Evolutionary conservation across 75 land plant genomes (phyloP).

Genomic region (Larix kaempferi): DNA sequence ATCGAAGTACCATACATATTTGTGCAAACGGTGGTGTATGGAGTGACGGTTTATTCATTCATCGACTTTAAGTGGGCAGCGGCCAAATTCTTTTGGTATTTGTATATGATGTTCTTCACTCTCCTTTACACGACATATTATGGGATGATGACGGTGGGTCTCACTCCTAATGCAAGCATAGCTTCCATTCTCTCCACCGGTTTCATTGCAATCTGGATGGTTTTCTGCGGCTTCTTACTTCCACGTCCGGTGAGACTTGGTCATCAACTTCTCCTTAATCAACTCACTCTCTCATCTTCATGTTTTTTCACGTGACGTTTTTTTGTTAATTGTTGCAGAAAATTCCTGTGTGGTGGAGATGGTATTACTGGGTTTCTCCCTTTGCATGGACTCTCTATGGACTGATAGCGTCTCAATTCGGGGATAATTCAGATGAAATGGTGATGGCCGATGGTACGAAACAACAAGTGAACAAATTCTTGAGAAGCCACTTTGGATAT

Average conservation of each 20-base stretch:
- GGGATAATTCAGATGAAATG: constrained; percentile 9
- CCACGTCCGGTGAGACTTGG: constrained; percentile 59
- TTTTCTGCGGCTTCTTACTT: constrained; percentile 86
- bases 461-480: constrained; percentile 1
- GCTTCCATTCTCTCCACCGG: constrained; percentile 70
- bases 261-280: too few species aligned
- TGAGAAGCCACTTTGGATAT: constrained; percentile 16
- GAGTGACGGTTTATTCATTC: constrained; percentile 63
- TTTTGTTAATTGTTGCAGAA: constrained; percentile 19
- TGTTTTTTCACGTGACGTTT: too few species aligned
- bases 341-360: constrained; percentile 55
- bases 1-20: constrained; percentile 77
- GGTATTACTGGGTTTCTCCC: constrained; percentile 53
- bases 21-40: constrained; percentile 50
- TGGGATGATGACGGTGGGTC: constrained; percentile 82
- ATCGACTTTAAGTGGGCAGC: constrained; percentile 74
- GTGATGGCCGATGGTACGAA: constrained; percentile 1
- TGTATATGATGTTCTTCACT: constrained; percentile 65
- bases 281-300: too few species aligned
- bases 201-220: constrained; percentile 73
- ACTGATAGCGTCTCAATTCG: constrained; percentile 36
- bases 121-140: constrained; percentile 78
- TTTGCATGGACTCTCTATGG: constrained; percentile 59
- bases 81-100: constrained; percentile 75
- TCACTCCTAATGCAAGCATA: constrained; percentile 70